Conservation (phyloP, 495 filamentous ascomycete genomes). For the Ramalina peruviana region DNA sequence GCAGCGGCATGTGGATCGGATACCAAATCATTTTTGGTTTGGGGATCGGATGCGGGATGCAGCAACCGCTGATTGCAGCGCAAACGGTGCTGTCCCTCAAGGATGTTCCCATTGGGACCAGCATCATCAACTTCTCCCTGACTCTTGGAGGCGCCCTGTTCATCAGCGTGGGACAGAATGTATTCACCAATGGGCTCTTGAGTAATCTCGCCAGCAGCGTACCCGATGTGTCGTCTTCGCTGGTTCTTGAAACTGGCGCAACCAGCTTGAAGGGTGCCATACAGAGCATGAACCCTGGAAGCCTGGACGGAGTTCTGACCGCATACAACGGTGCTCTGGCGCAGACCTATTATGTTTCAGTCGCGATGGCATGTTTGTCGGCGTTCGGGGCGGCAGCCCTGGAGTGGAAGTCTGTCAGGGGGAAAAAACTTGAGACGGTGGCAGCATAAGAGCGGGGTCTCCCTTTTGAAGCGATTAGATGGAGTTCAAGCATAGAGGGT, state of each 20-base stretch:
- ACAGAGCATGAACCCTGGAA: conserved; percentile 24
- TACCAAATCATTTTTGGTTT: conserved; percentile 59
- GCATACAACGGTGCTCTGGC: conserved; percentile 63
- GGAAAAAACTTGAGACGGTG: conserved; percentile 56
- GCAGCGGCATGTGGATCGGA: conserved; percentile 55
- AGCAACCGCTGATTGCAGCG: conserved; percentile 52
- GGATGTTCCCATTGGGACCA: conserved; percentile 55
- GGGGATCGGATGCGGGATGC: conserved; percentile 56
- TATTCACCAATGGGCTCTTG: conserved; percentile 61
- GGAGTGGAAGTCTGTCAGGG: conserved; percentile 77
- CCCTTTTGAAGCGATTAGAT: too few relatives aligned
- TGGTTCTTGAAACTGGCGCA: conserved; percentile 48
- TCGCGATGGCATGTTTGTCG: conserved; percentile 46
- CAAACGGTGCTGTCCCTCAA: conserved; percentile 47
- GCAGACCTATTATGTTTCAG: conserved; percentile 52
- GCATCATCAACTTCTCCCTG: conserved; percentile 55
- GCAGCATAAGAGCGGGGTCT: conserved; percentile 26
- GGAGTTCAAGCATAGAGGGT: neutral
- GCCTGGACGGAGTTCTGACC: conserved; percentile 39
- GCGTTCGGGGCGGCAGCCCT: conserved; percentile 46
- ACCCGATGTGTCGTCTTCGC: conserved; percentile 33
- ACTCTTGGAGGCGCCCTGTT: conserved; percentile 61
- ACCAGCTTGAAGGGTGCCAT: conserved; percentile 41
- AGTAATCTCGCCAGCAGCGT: conserved; percentile 35
- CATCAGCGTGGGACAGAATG: conserved; percentile 59